Evolutionary conservation across 768 basidiomycete genomes (phyloP).

Genomic region (Amylocystis lapponica): DNA sequence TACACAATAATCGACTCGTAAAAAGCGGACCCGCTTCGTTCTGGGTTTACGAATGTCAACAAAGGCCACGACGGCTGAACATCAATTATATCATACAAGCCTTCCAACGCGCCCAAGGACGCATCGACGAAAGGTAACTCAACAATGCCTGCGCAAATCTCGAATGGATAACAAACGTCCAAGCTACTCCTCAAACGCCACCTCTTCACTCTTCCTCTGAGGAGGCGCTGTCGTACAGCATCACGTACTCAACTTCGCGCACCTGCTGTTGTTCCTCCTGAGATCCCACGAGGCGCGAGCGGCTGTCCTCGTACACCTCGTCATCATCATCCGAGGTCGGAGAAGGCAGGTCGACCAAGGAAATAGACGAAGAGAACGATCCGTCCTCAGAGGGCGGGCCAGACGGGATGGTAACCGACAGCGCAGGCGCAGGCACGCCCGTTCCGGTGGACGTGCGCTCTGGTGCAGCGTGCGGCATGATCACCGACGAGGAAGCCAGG

Average conservation of each 20-base stretch:
- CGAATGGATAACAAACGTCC: slow-evolving; percentile 21
- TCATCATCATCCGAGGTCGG: slow-evolving; percentile 34
- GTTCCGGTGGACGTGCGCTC: slow-evolving; percentile 2
- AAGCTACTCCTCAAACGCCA: slow-evolving; percentile 39
- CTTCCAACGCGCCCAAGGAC: background rate
- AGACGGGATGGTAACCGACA: slow-evolving; percentile 20
- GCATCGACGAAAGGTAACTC: background rate
- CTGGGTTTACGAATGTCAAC: background rate
- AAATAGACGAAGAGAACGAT: slow-evolving; percentile 44
- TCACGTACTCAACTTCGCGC: slow-evolving; percentile 54
- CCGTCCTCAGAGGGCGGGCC: slow-evolving; percentile 22
- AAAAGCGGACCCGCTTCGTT: background rate
- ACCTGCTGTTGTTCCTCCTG: slow-evolving; percentile 9
- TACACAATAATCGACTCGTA: no score
- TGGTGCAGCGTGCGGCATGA: slow-evolving; percentile 50
- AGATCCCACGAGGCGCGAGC: slow-evolving; percentile 30
- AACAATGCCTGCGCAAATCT: background rate
- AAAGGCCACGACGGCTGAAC: background rate
- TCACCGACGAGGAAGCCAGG: slow-evolving; percentile 61
- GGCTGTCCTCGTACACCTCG: slow-evolving; percentile 54
- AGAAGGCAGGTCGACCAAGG: slow-evolving; percentile 57
- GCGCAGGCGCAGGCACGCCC: slow-evolving; percentile 6
- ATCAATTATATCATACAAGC: background rate
- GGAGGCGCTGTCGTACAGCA: slow-evolving; percentile 63
- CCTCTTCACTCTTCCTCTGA: slow-evolving; percentile 42